These are phyloP conservation scores for Pascua sp. DNA, from an alignment of 1,284 basidiomycete species.

Conservation along the genomic window DNA sequence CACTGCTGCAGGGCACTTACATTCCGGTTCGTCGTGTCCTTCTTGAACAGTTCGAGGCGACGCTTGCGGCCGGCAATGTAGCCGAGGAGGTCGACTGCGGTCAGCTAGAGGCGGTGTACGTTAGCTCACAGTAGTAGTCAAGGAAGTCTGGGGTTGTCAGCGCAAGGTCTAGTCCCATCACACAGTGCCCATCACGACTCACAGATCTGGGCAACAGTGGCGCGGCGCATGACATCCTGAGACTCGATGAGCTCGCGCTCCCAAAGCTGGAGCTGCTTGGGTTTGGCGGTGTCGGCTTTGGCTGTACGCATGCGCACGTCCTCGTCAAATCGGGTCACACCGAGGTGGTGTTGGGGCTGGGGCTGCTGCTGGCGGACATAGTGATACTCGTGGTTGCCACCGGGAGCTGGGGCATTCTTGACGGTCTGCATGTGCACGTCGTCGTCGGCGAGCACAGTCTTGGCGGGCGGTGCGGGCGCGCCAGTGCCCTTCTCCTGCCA, in stretches of 20 bases:
- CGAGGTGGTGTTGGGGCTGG: constrained; percentile 15
- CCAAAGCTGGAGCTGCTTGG: constrained; percentile 62
- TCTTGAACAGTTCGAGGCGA: constrained; percentile 72
- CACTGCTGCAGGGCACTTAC: constrained; percentile 51
- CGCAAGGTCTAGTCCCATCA: no score
- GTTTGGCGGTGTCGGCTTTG: constrained; percentile 32
- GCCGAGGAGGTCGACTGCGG: constrained; percentile 69
- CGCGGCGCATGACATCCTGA: constrained; percentile 82
- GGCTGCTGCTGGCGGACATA: constrained; percentile 14
- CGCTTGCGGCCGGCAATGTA: constrained; percentile 81
- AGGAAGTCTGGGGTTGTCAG: constrained; percentile 66
- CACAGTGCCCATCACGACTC: constrained; percentile 25
- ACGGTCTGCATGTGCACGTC: constrained; percentile 51
- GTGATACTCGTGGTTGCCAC: constrained; percentile 13
- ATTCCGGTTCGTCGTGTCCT: constrained; percentile 68
- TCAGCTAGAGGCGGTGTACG: neutral
- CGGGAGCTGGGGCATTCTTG: constrained; percentile 20
- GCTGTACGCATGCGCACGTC: constrained; percentile 45
- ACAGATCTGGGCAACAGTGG: constrained; percentile 94
- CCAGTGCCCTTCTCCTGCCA: constrained; percentile 32
- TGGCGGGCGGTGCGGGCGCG: constrained; percentile 30
- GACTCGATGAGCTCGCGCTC: constrained; percentile 77
- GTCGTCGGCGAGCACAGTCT: constrained; percentile 18
- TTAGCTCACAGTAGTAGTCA: constrained; percentile 70
- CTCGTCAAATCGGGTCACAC: constrained; percentile 17